Evolutionary conservation across 495 filamentous ascomycete species (phyloP).

Genomic region (Aspergillus ostianus): DNA sequence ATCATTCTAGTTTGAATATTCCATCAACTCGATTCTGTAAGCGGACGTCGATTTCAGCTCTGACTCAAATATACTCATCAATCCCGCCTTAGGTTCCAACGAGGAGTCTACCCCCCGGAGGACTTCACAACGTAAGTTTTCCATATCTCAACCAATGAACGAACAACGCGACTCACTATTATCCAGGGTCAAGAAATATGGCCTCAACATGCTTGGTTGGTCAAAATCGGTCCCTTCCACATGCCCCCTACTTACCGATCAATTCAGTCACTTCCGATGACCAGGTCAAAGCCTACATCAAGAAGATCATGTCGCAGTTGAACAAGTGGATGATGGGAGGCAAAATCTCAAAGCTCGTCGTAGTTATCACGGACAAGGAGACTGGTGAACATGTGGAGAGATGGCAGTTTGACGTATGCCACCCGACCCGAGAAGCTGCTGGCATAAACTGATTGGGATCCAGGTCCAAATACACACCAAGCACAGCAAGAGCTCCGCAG

Average conservation of each 20-base stretch:
- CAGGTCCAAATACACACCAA: slow-evolving; percentile 71
- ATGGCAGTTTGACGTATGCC: slow-evolving; percentile 92
- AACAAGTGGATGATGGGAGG: slow-evolving; percentile 94
- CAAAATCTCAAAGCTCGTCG: slow-evolving; percentile 94
- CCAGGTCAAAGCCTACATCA: slow-evolving; percentile 98
- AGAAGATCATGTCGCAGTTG: slow-evolving; percentile 95
- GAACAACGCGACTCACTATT: slow-evolving; percentile 3
- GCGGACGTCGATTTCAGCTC: slow-evolving; percentile 6
- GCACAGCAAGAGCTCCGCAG: slow-evolving; percentile 48
- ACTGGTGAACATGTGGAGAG: slow-evolving; percentile 93
- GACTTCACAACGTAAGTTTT: slow-evolving; percentile 83
- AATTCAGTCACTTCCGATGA: slow-evolving; percentile 80
- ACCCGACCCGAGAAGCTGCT: background rate
- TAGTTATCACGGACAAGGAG: slow-evolving; percentile 94
- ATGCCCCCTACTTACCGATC: slow-evolving; percentile 7
- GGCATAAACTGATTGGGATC: slow-evolving; percentile 1
- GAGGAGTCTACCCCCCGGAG: slow-evolving; percentile 95
- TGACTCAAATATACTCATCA: slow-evolving; percentile 3
- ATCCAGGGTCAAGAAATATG: slow-evolving; percentile 92
- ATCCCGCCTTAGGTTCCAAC: slow-evolving; percentile 65
- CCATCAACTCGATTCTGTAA: slow-evolving; percentile 89
- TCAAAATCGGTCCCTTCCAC: slow-evolving; percentile 4
- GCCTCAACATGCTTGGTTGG: slow-evolving; percentile 91
- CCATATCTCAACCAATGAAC: background rate
- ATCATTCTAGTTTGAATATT: slow-evolving; percentile 80